These are phyloP conservation scores for Diplosphaera chodatii DNA, from an alignment of 139 green algal genomes.

Conservation along the genomic window DNA sequence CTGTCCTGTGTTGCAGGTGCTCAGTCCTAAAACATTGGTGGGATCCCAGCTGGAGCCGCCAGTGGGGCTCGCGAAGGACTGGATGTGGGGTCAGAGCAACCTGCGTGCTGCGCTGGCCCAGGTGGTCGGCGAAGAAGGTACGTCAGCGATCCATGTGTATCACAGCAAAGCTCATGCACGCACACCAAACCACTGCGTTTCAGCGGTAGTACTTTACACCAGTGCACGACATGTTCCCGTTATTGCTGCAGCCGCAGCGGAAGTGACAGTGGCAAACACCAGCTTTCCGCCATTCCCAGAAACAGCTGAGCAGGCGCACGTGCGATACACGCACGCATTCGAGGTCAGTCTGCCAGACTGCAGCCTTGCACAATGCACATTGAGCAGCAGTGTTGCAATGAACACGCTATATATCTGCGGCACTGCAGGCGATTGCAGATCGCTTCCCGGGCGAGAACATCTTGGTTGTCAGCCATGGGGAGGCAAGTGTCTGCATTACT, in stretches of 20 bases:
- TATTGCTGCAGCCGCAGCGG: neutral
- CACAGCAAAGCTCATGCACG: no score
- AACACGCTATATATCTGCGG: no score
- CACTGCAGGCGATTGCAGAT: slow-evolving; percentile 12
- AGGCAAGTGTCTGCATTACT: no score
- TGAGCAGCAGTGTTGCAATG: no score
- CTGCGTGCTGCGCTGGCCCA: neutral
- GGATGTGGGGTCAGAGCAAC: neutral
- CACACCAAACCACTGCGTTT: no score
- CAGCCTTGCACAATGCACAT: no score
- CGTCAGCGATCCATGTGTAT: no score
- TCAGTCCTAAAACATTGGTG: neutral
- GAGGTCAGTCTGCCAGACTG: neutral
- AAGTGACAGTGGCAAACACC: neutral
- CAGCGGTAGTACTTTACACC: no score
- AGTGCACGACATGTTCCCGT: no score
- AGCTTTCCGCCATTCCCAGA: slow-evolving; percentile 9
- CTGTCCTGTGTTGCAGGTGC: no score
- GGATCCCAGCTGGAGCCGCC: neutral
- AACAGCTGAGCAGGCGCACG: slow-evolving; percentile 12
- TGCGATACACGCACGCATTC: neutral
- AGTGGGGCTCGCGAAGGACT: neutral
- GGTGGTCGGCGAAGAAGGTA: neutral
- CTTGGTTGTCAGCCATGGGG: slow-evolving; percentile 15
- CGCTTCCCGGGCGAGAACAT: slow-evolving; percentile 8